Evolutionary conservation across 1,139 yeast genomes (phyloP).

Genomic region (Debaryomycetaceae sp.): DNA sequence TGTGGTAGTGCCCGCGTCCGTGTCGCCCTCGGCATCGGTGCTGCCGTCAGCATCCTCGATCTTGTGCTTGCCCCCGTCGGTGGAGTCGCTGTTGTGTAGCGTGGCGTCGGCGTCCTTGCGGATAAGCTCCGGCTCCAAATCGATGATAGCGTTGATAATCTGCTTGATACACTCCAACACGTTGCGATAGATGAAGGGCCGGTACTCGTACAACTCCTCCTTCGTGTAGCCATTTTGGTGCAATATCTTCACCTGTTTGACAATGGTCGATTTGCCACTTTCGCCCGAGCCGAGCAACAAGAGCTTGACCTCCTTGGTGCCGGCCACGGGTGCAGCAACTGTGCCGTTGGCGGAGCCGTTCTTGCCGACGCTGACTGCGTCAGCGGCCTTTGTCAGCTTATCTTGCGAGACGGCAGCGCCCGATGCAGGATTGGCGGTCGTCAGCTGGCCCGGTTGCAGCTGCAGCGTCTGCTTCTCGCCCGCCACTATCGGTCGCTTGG

Average conservation of each 20-base stretch:
- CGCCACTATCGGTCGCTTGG: conserved; percentile 6
- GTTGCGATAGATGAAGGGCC: conserved; percentile 67
- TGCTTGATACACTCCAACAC: conserved; percentile 63
- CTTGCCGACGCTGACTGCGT: conserved; percentile 1
- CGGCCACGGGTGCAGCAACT: background rate
- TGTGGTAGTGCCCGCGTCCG: background rate
- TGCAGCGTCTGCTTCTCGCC: conserved; percentile 3
- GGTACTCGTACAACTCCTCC: conserved; percentile 61
- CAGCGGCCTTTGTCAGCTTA: background rate
- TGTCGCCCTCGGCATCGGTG: conserved; percentile 2
- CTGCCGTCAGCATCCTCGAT: conserved; percentile 6
- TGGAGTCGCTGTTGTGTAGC: conserved; percentile 8
- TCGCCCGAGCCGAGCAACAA: conserved; percentile 75
- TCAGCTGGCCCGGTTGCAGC: background rate
- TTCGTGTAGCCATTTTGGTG: conserved; percentile 67
- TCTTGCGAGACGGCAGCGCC: background rate
- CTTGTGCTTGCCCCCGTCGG: conserved; percentile 9
- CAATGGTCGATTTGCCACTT: conserved; percentile 72
- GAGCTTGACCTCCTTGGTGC: conserved; percentile 51
- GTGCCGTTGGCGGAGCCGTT: conserved; percentile 2
- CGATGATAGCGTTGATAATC: conserved; percentile 53
- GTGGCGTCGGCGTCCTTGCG: conserved; percentile 23
- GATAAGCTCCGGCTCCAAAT: conserved; percentile 46
- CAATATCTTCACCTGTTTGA: conserved; percentile 69
- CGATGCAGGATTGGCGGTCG: background rate